Conservation (phyloP, 169 alveolate genomes). For the Eimeria praecox region DNA sequence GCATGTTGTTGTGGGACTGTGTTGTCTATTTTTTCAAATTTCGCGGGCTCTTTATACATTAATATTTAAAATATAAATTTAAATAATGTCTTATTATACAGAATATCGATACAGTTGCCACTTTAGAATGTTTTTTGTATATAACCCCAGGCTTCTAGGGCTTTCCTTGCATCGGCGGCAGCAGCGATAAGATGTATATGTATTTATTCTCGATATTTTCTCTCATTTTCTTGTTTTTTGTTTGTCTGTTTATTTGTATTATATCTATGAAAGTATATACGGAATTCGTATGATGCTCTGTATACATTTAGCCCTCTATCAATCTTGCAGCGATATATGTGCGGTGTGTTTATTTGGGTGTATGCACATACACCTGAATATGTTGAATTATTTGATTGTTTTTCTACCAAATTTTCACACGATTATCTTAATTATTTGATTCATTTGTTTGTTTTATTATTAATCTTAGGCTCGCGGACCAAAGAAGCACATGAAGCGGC, state of each 20-base stretch:
- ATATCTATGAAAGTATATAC: not conserved
- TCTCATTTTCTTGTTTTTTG: too few species aligned
- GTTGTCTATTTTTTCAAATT: too few species aligned
- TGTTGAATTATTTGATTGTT: not conserved
- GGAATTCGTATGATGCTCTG: not conserved
- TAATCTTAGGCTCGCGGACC: constrained; percentile 97
- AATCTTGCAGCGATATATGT: too few species aligned
- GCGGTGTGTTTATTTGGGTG: not conserved
- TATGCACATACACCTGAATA: not conserved
- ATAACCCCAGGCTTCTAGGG: not conserved
- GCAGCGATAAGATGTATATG: not conserved
- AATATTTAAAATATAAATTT: not conserved
- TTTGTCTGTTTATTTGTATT: not conserved
- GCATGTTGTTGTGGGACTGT: constrained; percentile 29
- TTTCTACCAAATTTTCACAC: not conserved
- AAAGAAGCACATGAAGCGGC: constrained; percentile 99
- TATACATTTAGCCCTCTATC: not conserved
- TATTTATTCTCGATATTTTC: too few species aligned
- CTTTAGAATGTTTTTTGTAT: not conserved
- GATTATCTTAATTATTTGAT: not conserved
- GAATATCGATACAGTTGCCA: not conserved
- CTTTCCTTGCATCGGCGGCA: not conserved
- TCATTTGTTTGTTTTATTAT: not conserved
- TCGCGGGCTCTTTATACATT: not conserved
- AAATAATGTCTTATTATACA: not conserved